Percentiles rank a stretch among this genome's conserved stretches.
Evolutionary conservation across 208 protist genomes (phyloP).

Genomic region (Wallacemonas sp.): DNA sequence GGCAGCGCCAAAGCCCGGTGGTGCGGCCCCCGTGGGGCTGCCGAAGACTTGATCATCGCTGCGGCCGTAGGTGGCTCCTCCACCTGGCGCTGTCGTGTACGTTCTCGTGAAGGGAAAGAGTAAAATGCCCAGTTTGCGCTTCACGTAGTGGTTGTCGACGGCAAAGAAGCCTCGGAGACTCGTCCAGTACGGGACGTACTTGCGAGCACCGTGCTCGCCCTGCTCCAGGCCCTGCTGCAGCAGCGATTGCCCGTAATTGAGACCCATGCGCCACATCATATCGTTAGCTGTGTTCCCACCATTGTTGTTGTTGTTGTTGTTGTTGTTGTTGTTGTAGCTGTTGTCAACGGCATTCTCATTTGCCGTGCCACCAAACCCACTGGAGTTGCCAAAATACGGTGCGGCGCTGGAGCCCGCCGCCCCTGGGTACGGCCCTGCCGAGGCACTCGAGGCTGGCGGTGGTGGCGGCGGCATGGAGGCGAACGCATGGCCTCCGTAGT

Average conservation of each 20-base stretch:
- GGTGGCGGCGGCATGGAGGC: slow-evolving; percentile 5
- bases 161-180: slow-evolving; percentile 64
- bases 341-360: no score
- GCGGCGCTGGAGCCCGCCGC: background rate
- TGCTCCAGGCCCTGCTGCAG: slow-evolving; percentile 64
- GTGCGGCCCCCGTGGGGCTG: slow-evolving; percentile 4
- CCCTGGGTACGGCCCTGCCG: background rate
- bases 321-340: background rate
- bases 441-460: background rate
- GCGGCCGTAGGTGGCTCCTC: slow-evolving; percentile 8
- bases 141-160: slow-evolving; percentile 83
- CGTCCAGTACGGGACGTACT: slow-evolving; percentile 65
- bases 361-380: no score
- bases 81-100: slow-evolving; percentile 18
- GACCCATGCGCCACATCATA: slow-evolving; percentile 75
- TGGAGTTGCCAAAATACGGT: background rate
- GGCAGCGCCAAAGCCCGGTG: slow-evolving; percentile 14
- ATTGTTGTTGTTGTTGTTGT: no score
- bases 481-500: slow-evolving; percentile 2
- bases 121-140: slow-evolving; percentile 66
- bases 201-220: slow-evolving; percentile 41
- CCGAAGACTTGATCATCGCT: slow-evolving; percentile 28
- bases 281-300: slow-evolving; percentile 24
- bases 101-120: slow-evolving; percentile 66
- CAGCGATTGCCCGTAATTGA: slow-evolving; percentile 78